phyloP scores from a whole-genome alignment of 2,329 filamentous ascomycete species.

The Aureobasidium uvarum region DNA sequence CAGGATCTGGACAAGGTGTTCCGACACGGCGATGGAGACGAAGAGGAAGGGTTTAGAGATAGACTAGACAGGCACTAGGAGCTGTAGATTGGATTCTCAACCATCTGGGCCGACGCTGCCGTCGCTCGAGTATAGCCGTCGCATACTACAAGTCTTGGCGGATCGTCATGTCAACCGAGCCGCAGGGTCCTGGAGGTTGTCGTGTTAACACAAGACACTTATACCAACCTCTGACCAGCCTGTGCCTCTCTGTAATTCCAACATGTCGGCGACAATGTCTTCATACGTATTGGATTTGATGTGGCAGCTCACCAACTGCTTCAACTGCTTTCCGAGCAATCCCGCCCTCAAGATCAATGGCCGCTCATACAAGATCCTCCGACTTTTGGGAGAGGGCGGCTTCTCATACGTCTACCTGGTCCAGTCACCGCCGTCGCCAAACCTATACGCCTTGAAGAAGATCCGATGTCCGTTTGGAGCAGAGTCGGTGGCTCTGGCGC shows the following conservation, averaged over 20 bases:
- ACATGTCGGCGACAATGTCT: conserved; percentile 34
- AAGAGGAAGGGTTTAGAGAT: conserved; percentile 33
- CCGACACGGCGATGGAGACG: conserved; percentile 45
- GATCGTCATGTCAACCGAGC: conserved; percentile 10
- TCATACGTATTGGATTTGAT: conserved; percentile 79
- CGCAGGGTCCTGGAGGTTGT: conserved; percentile 1
- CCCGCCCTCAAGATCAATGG: conserved; percentile 94
- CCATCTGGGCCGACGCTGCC: background rate
- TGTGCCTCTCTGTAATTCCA: background rate
- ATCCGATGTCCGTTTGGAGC: conserved; percentile 97
- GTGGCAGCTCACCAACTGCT: conserved; percentile 89
- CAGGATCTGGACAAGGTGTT: conserved; percentile 46
- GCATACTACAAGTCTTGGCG: conserved; percentile 16
- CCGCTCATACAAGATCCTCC: conserved; percentile 91
- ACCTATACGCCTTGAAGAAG: conserved; percentile 95
- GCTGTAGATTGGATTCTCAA: background rate
- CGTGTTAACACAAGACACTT: conserved; percentile 9
- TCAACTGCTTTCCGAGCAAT: conserved; percentile 93
- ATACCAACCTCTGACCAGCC: background rate
- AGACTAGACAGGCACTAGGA: conserved; percentile 3
- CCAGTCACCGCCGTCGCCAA: conserved; percentile 78
- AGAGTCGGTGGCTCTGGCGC: conserved; percentile 89
- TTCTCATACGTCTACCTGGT: conserved; percentile 99
- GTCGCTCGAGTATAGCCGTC: background rate
- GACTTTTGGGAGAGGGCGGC: conserved; percentile 91